These are phyloP conservation scores for Staphylotrichum tortipilum DNA, from an alignment of 495 filamentous ascomycete species.

Conservation along the genomic window DNA sequence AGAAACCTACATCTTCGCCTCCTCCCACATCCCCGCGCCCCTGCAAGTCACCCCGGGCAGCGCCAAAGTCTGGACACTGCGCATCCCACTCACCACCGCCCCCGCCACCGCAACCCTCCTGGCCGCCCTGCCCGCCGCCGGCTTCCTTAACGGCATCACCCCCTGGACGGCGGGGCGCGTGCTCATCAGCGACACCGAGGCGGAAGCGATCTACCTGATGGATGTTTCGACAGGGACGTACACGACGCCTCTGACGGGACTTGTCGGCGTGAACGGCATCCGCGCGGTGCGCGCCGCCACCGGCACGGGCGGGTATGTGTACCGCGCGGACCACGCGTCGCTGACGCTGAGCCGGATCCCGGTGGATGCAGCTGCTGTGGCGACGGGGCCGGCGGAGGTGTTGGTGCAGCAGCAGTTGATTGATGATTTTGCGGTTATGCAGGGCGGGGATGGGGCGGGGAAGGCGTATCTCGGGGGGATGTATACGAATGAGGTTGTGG, in stretches of 20 bases:
- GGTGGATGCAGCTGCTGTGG: slow-evolving; percentile 1
- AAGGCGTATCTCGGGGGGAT: slow-evolving; percentile 1
- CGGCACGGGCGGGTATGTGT: slow-evolving; percentile 31
- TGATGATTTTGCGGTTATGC: slow-evolving; percentile 1
- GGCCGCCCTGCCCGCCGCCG: slow-evolving; percentile 31
- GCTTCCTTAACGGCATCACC: slow-evolving; percentile 35
- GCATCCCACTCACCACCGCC: slow-evolving; percentile 15
- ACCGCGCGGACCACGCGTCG: slow-evolving; percentile 27
- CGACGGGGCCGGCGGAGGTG: slow-evolving; percentile 8
- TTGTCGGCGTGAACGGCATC: slow-evolving; percentile 36
- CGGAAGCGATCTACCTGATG: slow-evolving; percentile 7
- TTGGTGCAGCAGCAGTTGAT: background rate
- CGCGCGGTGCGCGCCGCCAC: slow-evolving; percentile 17
- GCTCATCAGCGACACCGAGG: slow-evolving; percentile 21
- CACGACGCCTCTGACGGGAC: slow-evolving; percentile 3
- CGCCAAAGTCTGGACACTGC: slow-evolving; percentile 34
- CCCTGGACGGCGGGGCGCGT: slow-evolving; percentile 15
- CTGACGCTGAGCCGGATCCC: slow-evolving; percentile 8
- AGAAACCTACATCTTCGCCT: slow-evolving; percentile 38
- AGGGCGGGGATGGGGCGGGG: background rate
- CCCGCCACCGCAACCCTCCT: slow-evolving; percentile 4
- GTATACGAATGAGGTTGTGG: background rate
- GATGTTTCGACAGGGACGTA: slow-evolving; percentile 5
- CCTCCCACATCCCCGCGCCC: slow-evolving; percentile 29
- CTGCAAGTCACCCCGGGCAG: slow-evolving; percentile 25